Conservation (phyloP, 139 green algal species). For the Chlamydomonas eustigma region DNA sequence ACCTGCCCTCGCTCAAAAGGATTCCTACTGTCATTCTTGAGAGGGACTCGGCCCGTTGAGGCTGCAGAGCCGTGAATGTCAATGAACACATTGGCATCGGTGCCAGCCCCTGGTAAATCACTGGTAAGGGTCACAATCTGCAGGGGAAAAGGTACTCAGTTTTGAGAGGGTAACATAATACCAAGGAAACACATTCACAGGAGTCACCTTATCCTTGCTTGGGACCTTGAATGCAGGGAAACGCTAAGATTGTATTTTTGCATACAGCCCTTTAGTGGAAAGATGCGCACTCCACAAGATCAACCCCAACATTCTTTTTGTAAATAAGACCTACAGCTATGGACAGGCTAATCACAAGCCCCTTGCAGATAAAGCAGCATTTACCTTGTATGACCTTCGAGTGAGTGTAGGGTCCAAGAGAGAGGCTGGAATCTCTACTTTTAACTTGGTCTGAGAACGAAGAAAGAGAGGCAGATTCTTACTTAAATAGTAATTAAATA, state of each 20-base stretch:
- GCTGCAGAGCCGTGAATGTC: conserved; percentile 39
- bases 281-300: too few species aligned
- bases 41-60: conserved; percentile 13
- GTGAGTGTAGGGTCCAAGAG: conserved; percentile 21
- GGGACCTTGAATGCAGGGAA: too few species aligned
- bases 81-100: conserved; percentile 57
- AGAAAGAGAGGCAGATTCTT: conserved; percentile 7
- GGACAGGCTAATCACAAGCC: too few species aligned
- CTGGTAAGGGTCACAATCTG: conserved; percentile 47
- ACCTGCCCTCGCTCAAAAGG: conserved; percentile 36
- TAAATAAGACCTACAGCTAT: too few species aligned
- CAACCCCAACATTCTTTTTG: too few species aligned
- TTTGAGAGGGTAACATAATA: too few species aligned
- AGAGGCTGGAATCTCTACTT: conserved; percentile 28
- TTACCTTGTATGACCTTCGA: conserved; percentile 31
- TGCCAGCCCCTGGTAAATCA: conserved; percentile 45
- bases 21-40: conserved; percentile 25
- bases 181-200: too few species aligned
- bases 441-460: neutral
- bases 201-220: too few species aligned
- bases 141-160: neutral
- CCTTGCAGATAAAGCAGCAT: too few species aligned
- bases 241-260: too few species aligned
- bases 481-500: too few species aligned
- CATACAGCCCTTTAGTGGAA: too few species aligned